Conservation (phyloP, 2,329 filamentous ascomycete genomes). For the Trichoderma koningii region DNA sequence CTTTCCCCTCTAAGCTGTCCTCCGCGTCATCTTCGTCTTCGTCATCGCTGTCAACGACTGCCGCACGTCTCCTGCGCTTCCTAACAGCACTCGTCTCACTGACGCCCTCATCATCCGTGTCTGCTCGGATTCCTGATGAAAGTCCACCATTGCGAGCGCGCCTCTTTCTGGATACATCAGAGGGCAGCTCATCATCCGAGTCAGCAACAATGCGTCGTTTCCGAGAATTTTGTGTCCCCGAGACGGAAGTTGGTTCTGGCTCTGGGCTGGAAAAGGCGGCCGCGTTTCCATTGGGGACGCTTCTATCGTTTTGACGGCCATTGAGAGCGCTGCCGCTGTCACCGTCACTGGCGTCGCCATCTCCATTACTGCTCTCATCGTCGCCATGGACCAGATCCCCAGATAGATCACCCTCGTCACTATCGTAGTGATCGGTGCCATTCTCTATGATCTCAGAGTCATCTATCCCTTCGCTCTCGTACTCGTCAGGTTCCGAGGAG, state of each 20-base stretch:
- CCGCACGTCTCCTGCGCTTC: constrained; percentile 4
- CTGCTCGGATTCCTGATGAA: constrained; percentile 29
- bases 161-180: constrained; percentile 32
- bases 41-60: constrained; percentile 10
- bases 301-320: background rate
- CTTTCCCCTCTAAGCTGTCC: background rate
- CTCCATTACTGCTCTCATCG: background rate
- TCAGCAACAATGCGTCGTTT: constrained; percentile 39
- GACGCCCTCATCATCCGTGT: constrained; percentile 32
- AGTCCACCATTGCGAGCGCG: constrained; percentile 31
- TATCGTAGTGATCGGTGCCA: constrained; percentile 30
- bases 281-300: background rate
- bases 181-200: constrained; percentile 38
- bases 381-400: constrained; percentile 30
- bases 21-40: constrained; percentile 14
- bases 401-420: background rate
- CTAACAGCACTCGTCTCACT: background rate
- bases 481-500: constrained; percentile 34
- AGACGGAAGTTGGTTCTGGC: constrained; percentile 26
- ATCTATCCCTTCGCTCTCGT: constrained; percentile 47
- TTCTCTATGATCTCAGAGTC: constrained; percentile 37
- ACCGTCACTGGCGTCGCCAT: too few species aligned
- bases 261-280: constrained; percentile 40
- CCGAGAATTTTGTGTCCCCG: constrained; percentile 29
- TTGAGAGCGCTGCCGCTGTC: too few species aligned